Percentiles rank a stretch among this genome's conserved stretches.
phyloP scores from a whole-genome alignment of 2,329 filamentous ascomycete species.

The Ophiocordyceps polyrhachis-furcata region DNA sequence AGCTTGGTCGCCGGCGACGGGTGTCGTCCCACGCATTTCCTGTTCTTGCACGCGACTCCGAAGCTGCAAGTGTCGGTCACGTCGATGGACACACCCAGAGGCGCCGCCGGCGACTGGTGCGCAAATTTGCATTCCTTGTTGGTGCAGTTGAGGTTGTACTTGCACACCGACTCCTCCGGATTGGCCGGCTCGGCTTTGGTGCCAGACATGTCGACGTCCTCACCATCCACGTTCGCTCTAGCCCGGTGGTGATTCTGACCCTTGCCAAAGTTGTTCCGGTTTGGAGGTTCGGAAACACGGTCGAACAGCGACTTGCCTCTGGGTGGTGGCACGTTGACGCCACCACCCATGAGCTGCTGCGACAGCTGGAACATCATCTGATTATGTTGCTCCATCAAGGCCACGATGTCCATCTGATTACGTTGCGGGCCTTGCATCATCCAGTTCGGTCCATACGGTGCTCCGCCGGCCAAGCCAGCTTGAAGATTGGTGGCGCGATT shows the following conservation, averaged over 20 bases:
- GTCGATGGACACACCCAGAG: constrained; percentile 59
- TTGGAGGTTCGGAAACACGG: constrained; percentile 38
- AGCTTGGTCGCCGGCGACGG: constrained; percentile 72
- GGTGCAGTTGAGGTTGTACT: constrained; percentile 74
- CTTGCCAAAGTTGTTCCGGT: constrained; percentile 32
- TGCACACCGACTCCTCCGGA: constrained; percentile 57
- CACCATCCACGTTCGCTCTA: constrained; percentile 19
- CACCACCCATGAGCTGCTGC: constrained; percentile 40
- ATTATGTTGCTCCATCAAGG: constrained; percentile 74
- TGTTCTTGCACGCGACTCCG: constrained; percentile 86
- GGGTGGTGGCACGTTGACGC: constrained; percentile 18
- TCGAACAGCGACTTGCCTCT: constrained; percentile 53
- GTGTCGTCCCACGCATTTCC: constrained; percentile 80
- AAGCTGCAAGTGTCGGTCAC: constrained; percentile 65
- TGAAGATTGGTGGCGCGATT: constrained; percentile 30
- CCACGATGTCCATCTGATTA: constrained; percentile 41
- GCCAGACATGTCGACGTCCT: constrained; percentile 46
- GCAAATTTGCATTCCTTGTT: constrained; percentile 84
- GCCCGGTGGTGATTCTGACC: constrained; percentile 22
- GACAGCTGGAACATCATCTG: constrained; percentile 67
- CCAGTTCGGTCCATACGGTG: constrained; percentile 21
- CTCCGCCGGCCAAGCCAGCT: constrained; percentile 23
- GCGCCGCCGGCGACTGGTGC: constrained; percentile 82
- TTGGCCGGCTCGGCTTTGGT: constrained; percentile 33
- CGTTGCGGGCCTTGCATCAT: constrained; percentile 27